Base-by-base conservation (phyloP, 148 eudicot species). In the Chenopodium album region DNA sequence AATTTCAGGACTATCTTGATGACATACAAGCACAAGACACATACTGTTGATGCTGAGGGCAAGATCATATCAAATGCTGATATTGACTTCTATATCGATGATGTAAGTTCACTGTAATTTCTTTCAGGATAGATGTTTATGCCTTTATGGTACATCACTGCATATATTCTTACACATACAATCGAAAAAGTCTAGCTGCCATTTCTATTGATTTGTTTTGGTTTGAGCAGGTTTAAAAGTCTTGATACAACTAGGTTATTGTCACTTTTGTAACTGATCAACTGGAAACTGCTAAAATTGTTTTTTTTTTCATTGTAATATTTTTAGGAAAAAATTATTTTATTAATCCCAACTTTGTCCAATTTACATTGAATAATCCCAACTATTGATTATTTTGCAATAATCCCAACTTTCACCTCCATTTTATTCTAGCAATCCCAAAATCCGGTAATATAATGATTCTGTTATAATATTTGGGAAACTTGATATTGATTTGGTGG, bases 21-120 rank as follows among this genome's bases (percentile, higher is more conserved):
- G 99, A 89, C 98, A 23, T 96, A 90, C 91, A 96, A 96, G 88
- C 99, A 96, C 89, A 96, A 96, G 85, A 92, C 97, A 14, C 99
- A 92, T 81, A 76, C 95, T 29, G 95, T 90, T 81, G 93, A 86
- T 73, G 87, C 91, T 70, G 94, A 94, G 76, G 94, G 98, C 29
- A 94, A 91, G 76, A 88, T 89, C 34, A 79, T 92, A 80, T 92
- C 97, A 75, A 96, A 96, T 82, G 98, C 98, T 12, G 99, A 96
- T 83, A 79, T 92, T 60, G 94, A 96, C 86, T 96, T 96, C 88
- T 96, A 90, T 76, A 86, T 96, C 73, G 91, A 90, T 85, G 99
- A 90, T 78, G 99, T 96, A 86, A 71, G 95, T 84, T 59, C 23
- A 79, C 77, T 52, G 10, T 37, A n/a, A 50, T 50, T 44, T 7